Base-by-base conservation (phyloP, 805 yeast species). In the Yamadazyma olivae region DNA sequence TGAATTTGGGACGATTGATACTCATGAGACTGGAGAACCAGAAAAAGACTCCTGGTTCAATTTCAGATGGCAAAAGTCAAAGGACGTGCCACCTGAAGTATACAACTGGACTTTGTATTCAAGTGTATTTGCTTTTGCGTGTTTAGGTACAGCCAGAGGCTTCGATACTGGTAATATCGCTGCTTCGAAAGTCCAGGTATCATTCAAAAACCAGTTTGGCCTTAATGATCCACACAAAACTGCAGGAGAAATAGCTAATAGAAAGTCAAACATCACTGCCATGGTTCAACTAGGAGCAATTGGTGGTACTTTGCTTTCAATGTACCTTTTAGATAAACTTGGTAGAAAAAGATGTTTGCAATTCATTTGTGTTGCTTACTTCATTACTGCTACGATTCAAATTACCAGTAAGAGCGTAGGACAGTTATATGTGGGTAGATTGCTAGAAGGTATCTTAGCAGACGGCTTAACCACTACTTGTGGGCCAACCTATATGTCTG, bases 281-380 rank as follows among this genome's bases (percentile, higher is more conserved):
- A 77, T 77, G 81, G 81, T 77, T 7, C 79, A 73, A 46, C 50
- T 77, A 19, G 79, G 79, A 3, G 67, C 75, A n/a, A 65, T 75
- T 25, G 79, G 73, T 26, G 83, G 83, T 14, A 59, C 78, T 16
- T 34, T 76, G 12, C 33, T 75, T 15, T 74, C 80, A 1, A 64
- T 70, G 50, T 67, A 59, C 38, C 48, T 74, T 1, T 71, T 69
- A 24, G 82, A 77, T 46, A 58, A 57, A 30, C 46, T 77, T 24
- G 82, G 83, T 14, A 61, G 81, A 46, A 61, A 73, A 33, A 56
- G 72, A 45, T 57, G 79, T 8, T 53, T 75, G 33, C 74, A 73
- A 44, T 49, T 50, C 2, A 62, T 67, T 16, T 69, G 75, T 45
- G 25, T 63, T 1, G 41, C 64, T 14, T 71, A 75, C 77, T 49